phyloP scores from a whole-genome alignment of 139 green algal genomes.

The Chloropicon primus region DNA sequence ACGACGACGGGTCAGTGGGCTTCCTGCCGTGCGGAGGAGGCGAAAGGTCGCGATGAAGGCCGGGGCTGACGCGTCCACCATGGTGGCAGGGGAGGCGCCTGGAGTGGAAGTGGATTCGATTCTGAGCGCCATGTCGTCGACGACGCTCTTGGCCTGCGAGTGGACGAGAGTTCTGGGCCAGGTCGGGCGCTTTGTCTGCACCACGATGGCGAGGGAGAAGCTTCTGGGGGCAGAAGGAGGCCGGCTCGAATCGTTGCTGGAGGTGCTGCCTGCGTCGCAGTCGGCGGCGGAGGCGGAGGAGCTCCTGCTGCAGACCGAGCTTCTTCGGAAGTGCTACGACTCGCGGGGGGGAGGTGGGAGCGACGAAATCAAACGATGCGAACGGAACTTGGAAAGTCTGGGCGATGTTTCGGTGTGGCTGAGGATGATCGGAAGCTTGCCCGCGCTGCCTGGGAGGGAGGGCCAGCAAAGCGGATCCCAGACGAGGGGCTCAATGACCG shows the following conservation, averaged over 20 bases:
- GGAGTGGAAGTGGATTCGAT: background rate
- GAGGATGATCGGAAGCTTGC: background rate
- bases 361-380: background rate
- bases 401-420: background rate
- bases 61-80: no score
- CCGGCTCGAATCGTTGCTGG: no score
- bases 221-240: background rate
- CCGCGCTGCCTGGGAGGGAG: background rate
- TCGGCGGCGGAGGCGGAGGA: background rate
- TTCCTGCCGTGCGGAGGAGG: no score
- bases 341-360: background rate
- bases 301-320: background rate
- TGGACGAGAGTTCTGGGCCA: background rate
- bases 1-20: no score
- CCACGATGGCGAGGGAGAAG: background rate
- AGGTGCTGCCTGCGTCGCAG: background rate
- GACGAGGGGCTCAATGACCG: background rate
- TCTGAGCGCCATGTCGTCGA: background rate
- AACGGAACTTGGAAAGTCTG: background rate
- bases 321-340: background rate
- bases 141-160: background rate
- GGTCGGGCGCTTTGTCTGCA: background rate
- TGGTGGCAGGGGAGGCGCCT: no score
- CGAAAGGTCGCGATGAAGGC: no score
- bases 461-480: background rate